phyloP scores from a whole-genome alignment of 148 eudicot genomes.

The Camellia japonica region DNA sequence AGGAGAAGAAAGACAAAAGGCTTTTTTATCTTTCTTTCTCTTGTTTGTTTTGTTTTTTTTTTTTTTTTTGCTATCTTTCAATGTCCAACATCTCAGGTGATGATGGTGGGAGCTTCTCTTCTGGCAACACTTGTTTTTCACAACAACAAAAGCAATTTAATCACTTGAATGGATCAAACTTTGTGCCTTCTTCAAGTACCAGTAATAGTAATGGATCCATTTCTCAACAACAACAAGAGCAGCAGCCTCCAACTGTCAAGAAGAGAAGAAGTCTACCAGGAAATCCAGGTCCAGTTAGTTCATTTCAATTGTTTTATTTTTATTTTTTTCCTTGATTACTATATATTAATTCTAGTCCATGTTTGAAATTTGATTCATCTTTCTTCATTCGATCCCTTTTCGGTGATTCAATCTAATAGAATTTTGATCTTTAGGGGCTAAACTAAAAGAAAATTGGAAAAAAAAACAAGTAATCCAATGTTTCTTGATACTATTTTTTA shows the following conservation, averaged over 20 bases:
- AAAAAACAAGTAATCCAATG: neutral
- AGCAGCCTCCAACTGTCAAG: neutral
- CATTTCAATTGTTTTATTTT: neutral
- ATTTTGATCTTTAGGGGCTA: neutral
- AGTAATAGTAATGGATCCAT: constrained; percentile 1
- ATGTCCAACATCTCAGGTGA: constrained; percentile 18
- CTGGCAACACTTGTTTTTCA: constrained; percentile 10
- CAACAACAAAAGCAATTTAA: constrained; percentile 6
- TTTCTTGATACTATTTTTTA: too few species aligned
- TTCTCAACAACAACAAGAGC: neutral
- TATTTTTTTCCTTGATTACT: too few species aligned
- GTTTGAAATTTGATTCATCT: neutral
- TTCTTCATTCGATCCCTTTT: neutral
- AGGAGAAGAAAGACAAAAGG: constrained; percentile 1
- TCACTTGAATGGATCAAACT: neutral
- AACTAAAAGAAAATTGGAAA: neutral
- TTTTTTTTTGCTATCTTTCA: neutral
- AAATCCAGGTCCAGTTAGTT: constrained; percentile 6
- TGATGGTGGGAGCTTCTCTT: constrained; percentile 22
- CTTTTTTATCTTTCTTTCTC: neutral
- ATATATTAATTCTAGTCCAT: neutral
- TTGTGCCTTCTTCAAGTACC: neutral
- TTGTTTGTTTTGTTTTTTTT: too few species aligned
- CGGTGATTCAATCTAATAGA: neutral
- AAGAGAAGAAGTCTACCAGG: constrained; percentile 18